Conservation (phyloP, 202 grass and related monocot species). For the Eragrostis tef region DNA sequence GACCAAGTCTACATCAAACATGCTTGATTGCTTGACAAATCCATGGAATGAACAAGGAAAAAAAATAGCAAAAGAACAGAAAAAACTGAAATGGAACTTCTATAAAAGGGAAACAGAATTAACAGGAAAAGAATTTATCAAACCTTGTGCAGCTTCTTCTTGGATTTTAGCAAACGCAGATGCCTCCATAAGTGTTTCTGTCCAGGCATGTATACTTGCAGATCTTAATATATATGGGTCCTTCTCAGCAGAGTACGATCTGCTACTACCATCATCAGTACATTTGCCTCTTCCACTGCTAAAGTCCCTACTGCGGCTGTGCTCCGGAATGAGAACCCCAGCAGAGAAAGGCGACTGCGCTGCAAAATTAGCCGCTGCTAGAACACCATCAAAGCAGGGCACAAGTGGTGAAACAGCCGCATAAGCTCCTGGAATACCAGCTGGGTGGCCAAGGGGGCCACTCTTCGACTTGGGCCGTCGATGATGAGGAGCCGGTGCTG, state of each 20-base stretch:
- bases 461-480: constrained; percentile 94
- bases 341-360: constrained; percentile 82
- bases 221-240: constrained; percentile 78
- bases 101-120: constrained; percentile 4
- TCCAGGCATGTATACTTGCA: constrained; percentile 77
- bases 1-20: constrained; percentile 8
- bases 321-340: constrained; percentile 76
- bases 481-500: constrained; percentile 63
- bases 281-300: constrained; percentile 58
- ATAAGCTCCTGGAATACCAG: constrained; percentile 53
- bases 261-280: constrained; percentile 53
- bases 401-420: constrained; percentile 63
- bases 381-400: constrained; percentile 65
- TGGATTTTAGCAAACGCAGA: constrained; percentile 78
- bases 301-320: constrained; percentile 41
- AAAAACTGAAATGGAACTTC: constrained; percentile 2
- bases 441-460: constrained; percentile 74
- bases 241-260: constrained; percentile 57
- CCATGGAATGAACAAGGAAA: not conserved
- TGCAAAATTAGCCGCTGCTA: constrained; percentile 58
- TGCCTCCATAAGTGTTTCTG: constrained; percentile 87
- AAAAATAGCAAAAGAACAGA: not conserved
- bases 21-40: constrained; percentile 18
- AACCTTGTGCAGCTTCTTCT: constrained; percentile 62
- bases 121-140: constrained; percentile 12